Percentiles rank a stretch among this genome's conserved stretches.
Evolutionary conservation across 2,329 filamentous ascomycete species (phyloP).

Genomic region (Alternaria sp.): DNA sequence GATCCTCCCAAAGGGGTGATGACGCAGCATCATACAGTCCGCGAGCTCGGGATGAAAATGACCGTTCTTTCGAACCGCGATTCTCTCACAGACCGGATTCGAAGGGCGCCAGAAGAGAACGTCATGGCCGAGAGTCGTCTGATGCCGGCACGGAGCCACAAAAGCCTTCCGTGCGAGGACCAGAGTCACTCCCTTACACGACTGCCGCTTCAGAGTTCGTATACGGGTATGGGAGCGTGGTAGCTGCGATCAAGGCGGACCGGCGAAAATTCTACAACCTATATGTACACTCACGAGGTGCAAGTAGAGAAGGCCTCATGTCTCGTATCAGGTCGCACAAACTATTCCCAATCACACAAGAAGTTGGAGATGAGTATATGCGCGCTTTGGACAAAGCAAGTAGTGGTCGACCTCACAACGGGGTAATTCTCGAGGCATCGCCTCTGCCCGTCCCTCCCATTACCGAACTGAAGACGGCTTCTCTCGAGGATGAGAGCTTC

Average conservation of each 20-base stretch:
- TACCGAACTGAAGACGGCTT: conserved; percentile 61
- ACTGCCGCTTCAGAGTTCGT: conserved; percentile 91
- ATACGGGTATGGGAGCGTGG: conserved; percentile 82
- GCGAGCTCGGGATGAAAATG: neutral
- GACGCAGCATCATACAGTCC: neutral
- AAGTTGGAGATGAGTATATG: conserved; percentile 68
- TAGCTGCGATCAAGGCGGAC: conserved; percentile 74
- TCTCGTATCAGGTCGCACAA: conserved; percentile 22
- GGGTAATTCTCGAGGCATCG: conserved; percentile 84
- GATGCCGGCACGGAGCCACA: neutral
- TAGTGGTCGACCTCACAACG: conserved; percentile 84
- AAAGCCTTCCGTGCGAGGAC: neutral
- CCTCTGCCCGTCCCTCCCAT: conserved; percentile 77
- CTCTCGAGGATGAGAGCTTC: conserved; percentile 46
- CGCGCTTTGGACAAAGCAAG: conserved; percentile 84
- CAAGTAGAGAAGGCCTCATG: conserved; percentile 28
- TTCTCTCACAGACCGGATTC: conserved; percentile 9
- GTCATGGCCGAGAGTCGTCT: neutral
- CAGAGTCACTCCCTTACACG: conserved; percentile 68
- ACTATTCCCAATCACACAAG: conserved; percentile 43
- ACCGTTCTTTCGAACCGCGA: neutral
- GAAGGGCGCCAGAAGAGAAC: conserved; percentile 8
- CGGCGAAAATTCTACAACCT: conserved; percentile 82
- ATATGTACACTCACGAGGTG: conserved; percentile 64
- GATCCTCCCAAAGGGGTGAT: neutral